Evolutionary conservation across 495 filamentous ascomycete species (phyloP), one percentile per base, ranked within the genome.

Genomic region (Darksidea phi): DNA sequence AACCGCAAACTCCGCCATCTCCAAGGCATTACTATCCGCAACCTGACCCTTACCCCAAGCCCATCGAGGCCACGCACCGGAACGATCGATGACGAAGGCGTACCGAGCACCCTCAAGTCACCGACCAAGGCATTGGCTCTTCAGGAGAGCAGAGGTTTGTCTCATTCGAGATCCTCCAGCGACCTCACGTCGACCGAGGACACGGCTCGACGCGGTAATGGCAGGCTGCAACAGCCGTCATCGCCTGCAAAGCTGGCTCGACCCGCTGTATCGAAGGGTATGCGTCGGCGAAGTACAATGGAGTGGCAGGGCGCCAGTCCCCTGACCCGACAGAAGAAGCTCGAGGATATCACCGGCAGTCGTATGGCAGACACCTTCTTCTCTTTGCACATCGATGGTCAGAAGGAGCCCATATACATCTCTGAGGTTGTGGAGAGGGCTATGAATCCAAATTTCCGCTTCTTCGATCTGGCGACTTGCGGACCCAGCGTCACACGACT

Each of bases 1-100:
- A 96, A 95, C 71, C 86, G 91, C 66, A 92, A 87, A 72, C 79
- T 98, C 25, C 85, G 94, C 51, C 91, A 97, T 76, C 79, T 98
- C 15, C 85, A 88, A 63, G 90, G 89, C 51, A 85, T 98, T 48
- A 91, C 88, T 47, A 75, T 97, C 21, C 89, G 94, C 48, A 98
- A 97, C 71, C 77, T 97, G 36, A 82, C 84, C 54, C 84, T 65
- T 92, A 48, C 74, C 74, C 21, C 77, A 69, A 18, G 63, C 57
- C 75, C 18, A 75, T 28, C 49, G 24, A 46, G 83, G 42, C 74
- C 82, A 52, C 83, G 84, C 48, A 83, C 87, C 42, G 87, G 83
- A 66, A 91, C 93, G 21, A 85, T 88, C 71, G 91, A 96, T 72
- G 93, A 96, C 70, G 88, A 88, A 53, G 88, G 86, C 52, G 82